Percentiles rank a stretch among this genome's conserved stretches.
phyloP scores from a whole-genome alignment of 805 yeast species.

The Myxozyma kluyveri region DNA sequence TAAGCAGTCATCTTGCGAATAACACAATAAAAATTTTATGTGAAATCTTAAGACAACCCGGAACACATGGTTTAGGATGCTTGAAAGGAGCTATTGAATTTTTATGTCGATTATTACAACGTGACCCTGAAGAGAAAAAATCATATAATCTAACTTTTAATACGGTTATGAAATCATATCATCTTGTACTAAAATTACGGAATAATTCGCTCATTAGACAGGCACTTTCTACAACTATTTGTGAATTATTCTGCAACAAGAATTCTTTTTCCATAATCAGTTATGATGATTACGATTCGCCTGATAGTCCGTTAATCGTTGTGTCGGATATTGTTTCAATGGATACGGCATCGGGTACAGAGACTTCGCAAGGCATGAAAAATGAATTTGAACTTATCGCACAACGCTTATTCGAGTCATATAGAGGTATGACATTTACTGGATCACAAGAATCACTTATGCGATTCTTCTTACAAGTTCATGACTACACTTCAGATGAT shows the following conservation, averaged over 20 bases:
- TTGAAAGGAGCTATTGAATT: constrained; percentile 39
- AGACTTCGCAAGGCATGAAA: constrained; percentile 29
- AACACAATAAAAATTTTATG: constrained; percentile 38
- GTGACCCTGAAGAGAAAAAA: constrained; percentile 34
- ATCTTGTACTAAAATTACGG: constrained; percentile 36
- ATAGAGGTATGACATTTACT: constrained; percentile 38
- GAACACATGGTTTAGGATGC: not conserved
- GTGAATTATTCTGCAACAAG: constrained; percentile 42
- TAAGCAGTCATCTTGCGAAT: constrained; percentile 42
- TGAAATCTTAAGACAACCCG: constrained; percentile 36
- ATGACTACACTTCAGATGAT: constrained; percentile 41
- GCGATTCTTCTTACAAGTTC: constrained; percentile 43
- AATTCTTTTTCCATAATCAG: constrained; percentile 33
- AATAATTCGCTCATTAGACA: constrained; percentile 44
- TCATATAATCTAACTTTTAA: constrained; percentile 36
- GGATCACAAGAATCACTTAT: constrained; percentile 48
- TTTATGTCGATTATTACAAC: constrained; percentile 33
- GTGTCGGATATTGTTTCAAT: not conserved
- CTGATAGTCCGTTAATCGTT: constrained; percentile 44
- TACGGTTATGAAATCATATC: constrained; percentile 40
- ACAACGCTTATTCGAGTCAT: constrained; percentile 40
- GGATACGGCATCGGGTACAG: not conserved
- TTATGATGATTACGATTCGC: constrained; percentile 37
- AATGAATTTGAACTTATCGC: constrained; percentile 22
- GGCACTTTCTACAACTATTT: constrained; percentile 44